phyloP scores from a whole-genome alignment of 805 yeast species.

The Kodamaea fukazawae region DNA sequence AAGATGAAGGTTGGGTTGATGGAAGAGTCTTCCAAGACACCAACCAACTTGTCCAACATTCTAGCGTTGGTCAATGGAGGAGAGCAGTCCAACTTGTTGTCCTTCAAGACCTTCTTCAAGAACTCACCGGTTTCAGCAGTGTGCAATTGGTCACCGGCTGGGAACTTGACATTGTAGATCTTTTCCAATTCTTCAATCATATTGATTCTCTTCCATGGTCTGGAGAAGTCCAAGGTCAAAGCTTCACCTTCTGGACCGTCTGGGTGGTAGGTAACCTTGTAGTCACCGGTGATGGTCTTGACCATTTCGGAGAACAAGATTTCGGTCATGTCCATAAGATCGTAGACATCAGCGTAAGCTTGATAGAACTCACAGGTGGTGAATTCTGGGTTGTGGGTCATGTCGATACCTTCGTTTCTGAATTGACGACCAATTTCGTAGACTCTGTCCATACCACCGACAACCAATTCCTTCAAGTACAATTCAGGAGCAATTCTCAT shows the following conservation, averaged over 20 bases:
- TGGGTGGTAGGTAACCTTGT: constrained; percentile 85
- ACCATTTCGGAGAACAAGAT: constrained; percentile 94
- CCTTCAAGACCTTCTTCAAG: constrained; percentile 73
- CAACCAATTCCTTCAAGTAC: constrained; percentile 92
- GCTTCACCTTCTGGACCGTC: constrained; percentile 86
- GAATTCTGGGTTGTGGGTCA: constrained; percentile 98
- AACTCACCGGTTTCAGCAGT: constrained; percentile 91
- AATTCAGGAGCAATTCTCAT: constrained; percentile 99
- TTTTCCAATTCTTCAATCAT: constrained; percentile 96
- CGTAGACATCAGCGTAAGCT: constrained; percentile 96
- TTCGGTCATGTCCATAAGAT: constrained; percentile 94
- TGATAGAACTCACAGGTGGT: constrained; percentile 98
- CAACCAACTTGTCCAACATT: constrained; percentile 97
- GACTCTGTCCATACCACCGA: constrained; percentile 97
- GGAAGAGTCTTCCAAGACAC: constrained; percentile 91
- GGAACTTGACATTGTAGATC: constrained; percentile 82
- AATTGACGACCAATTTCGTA: constrained; percentile 98
- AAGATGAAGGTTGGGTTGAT: constrained; percentile 97
- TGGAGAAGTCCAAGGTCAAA: constrained; percentile 76
- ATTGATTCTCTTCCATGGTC: constrained; percentile 98
- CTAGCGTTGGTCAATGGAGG: constrained; percentile 96
- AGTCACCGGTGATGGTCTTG: constrained; percentile 87
- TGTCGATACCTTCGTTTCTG: constrained; percentile 97
- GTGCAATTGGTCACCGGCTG: constrained; percentile 92
- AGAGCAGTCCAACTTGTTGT: constrained; percentile 82